Conservation (phyloP, 768 basidiomycete genomes). For the Paxillus ammoniavirescens region DNA sequence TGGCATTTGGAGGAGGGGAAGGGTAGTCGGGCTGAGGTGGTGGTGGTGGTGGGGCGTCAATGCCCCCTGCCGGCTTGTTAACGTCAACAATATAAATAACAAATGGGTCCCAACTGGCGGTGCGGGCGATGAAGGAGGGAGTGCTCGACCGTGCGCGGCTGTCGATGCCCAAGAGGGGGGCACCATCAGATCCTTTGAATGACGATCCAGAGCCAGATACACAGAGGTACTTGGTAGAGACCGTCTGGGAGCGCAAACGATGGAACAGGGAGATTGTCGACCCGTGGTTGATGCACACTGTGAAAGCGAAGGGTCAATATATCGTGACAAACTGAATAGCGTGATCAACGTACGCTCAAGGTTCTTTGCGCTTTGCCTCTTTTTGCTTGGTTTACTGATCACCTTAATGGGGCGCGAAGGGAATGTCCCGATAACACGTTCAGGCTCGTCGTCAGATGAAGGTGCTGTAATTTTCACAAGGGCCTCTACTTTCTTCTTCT, state of each 20-base stretch:
- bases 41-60: slow-evolving; percentile 76
- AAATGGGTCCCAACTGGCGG: slow-evolving; percentile 92
- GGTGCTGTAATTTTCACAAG: slow-evolving; percentile 86
- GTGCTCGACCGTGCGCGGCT: slow-evolving; percentile 67
- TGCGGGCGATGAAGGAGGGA: slow-evolving; percentile 86
- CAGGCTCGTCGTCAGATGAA: slow-evolving; percentile 74
- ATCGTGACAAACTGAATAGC: slow-evolving; percentile 11
- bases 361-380: slow-evolving; percentile 91
- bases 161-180: slow-evolving; percentile 78
- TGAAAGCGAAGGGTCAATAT: slow-evolving; percentile 11
- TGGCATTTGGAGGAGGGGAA: slow-evolving; percentile 87
- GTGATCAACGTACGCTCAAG: slow-evolving; percentile 68
- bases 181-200: slow-evolving; percentile 92
- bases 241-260: slow-evolving; percentile 91
- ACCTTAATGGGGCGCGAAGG: slow-evolving; percentile 96
- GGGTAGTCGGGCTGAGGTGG: slow-evolving; percentile 89
- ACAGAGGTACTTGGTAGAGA: slow-evolving; percentile 93
- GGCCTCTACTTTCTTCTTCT: slow-evolving; percentile 94
- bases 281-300: slow-evolving; percentile 95
- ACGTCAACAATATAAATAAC: slow-evolving; percentile 98
- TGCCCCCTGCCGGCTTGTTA: slow-evolving; percentile 73
- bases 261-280: slow-evolving; percentile 95
- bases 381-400: slow-evolving; percentile 98
- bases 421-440: slow-evolving; percentile 85
- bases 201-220: slow-evolving; percentile 92